Base-by-base conservation (phyloP, 257 asterid genomes). In the Solanum arcanum region DNA sequence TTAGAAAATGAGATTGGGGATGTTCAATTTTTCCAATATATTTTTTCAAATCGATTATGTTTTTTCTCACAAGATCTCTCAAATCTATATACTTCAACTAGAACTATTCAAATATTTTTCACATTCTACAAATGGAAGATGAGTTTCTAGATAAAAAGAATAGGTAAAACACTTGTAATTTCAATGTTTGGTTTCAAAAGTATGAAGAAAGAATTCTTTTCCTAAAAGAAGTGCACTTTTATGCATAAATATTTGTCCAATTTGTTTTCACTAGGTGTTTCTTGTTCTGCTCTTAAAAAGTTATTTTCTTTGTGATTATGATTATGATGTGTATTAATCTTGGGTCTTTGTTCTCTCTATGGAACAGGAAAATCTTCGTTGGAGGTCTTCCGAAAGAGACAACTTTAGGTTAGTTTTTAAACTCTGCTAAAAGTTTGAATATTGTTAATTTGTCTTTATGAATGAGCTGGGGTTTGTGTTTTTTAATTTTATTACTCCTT, bases 351-450 rank as follows among this genome's bases (percentile, higher is more conserved):
- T 27, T 35, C 14, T 85, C 4, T 29, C 35, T 46, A 9, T 78
- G 18, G 72, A 84, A 86, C 94, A 95, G 98, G 85, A 94, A 97
- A 88, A 94, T 97, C 86, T 97, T 97, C 89, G 94, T 95, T 59
- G 99, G 97, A 47, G 99, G 99, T 83, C 91, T 97, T 66, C 96
- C 98, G 4, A 94, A 95, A 88, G 98, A 95, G 60, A 94, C 98
- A 8, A 93, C 98, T 25, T 52, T 92, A 90, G 99, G 99, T 95
- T 74, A 60, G 90, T n/a, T 74, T 77, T 59, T 27, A 6, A 60
- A n/a, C 52, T 44, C 39, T 46, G 6, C 16, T 9, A 41, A 13
- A 41, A 29, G 23, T 10, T 15, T 13, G 23, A 9, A 42, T 83
- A 9, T 31, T 80, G 33, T 27, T 69, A 25, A 60, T 68, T 12